These are phyloP conservation scores for Russula dissimulans DNA, from an alignment of 768 basidiomycete genomes.

Conservation along the genomic window DNA sequence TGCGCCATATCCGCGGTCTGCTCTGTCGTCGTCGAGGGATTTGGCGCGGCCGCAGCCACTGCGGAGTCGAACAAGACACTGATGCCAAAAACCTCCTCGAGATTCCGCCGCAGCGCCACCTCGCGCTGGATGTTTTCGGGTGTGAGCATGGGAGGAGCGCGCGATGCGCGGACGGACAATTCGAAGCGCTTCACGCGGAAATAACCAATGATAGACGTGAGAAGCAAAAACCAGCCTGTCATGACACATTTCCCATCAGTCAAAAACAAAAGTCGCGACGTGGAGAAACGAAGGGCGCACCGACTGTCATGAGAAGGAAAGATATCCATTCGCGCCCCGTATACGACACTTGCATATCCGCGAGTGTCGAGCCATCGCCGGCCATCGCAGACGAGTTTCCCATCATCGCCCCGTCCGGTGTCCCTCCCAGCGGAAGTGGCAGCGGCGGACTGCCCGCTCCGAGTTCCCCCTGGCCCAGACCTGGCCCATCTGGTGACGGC, in stretches of 20 bases:
- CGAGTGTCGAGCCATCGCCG: background rate
- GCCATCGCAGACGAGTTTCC: slow-evolving; percentile 18
- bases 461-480: background rate
- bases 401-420: slow-evolving; percentile 1
- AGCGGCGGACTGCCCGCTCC: background rate
- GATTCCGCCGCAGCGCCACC: slow-evolving; percentile 6
- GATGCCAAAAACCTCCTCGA: slow-evolving; percentile 17
- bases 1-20: background rate
- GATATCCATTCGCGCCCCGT: slow-evolving; percentile 81
- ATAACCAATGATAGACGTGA: slow-evolving; percentile 74
- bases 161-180: slow-evolving; percentile 45
- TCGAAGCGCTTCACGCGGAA: slow-evolving; percentile 86
- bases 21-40: background rate
- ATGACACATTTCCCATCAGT: background rate
- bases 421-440: slow-evolving; percentile 3
- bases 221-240: slow-evolving; percentile 82
- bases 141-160: background rate
- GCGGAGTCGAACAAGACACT: background rate
- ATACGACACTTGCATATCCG: slow-evolving; percentile 19
- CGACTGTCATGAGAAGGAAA: slow-evolving; percentile 86
- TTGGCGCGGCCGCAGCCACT: background rate
- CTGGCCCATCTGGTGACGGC: background rate
- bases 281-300: slow-evolving; percentile 28
- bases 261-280: background rate
- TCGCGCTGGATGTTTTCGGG: slow-evolving; percentile 12